Evolutionary conservation across 495 filamentous ascomycete species (phyloP).

Genomic region (Schizothecium vesticola): DNA sequence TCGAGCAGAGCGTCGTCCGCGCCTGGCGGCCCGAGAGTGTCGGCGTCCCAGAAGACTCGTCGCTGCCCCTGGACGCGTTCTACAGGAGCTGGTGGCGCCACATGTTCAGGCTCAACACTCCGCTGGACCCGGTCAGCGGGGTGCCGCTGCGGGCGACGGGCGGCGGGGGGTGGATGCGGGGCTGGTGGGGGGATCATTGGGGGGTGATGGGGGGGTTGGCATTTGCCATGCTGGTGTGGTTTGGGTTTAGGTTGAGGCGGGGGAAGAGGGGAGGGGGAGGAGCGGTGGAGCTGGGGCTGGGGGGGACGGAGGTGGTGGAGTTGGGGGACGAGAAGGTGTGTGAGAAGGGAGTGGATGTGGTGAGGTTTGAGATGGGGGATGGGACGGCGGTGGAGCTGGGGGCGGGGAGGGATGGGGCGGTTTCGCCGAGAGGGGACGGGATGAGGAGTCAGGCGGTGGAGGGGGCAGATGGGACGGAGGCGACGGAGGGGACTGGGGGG

Average conservation of each 20-base stretch:
- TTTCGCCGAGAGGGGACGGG: too few relatives aligned
- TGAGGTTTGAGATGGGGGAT: not conserved
- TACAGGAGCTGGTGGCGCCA: not conserved
- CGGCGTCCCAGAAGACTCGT: not conserved
- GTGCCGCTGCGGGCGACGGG: not conserved
- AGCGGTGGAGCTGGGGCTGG: not conserved
- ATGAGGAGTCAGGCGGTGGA: not conserved
- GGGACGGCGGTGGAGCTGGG: not conserved
- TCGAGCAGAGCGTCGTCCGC: slow-evolving; percentile 6
- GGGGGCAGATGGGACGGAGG: too few relatives aligned
- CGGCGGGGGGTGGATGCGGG: not conserved
- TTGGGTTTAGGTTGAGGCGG: not conserved
- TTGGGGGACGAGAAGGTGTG: not conserved
- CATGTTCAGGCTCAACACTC: not conserved
- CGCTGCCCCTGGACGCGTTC: too few relatives aligned
- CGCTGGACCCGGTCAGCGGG: not conserved
- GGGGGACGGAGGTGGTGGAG: not conserved
- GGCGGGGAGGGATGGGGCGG: not conserved
- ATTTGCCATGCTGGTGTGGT: not conserved
- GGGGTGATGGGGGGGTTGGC: not conserved
- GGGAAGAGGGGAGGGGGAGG: too few relatives aligned
- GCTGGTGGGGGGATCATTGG: not conserved
- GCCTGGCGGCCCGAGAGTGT: not conserved
- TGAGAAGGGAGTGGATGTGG: not conserved
- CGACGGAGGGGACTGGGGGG: not conserved